A percentile compares a stretch with the other conserved stretches of the same genome.
These are phyloP conservation scores for Digitaria exilis DNA, from an alignment of 202 grass and related monocot species.

Conservation along the genomic window DNA sequence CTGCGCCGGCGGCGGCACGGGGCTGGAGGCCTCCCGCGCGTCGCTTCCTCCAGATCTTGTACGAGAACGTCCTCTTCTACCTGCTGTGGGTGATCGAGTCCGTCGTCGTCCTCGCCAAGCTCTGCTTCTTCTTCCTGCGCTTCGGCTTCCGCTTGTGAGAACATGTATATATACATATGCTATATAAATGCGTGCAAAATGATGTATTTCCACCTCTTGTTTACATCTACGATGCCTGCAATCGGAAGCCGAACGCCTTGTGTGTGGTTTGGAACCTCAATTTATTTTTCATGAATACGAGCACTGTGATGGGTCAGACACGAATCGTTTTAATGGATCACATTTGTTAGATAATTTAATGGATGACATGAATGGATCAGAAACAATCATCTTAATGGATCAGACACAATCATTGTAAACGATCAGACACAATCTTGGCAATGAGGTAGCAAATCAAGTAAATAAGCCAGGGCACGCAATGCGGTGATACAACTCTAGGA, in stretches of 20 bases:
- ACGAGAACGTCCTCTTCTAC: conserved; percentile 43
- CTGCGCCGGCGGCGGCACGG: conserved; percentile 30
- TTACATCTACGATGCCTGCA: too few relatives aligned
- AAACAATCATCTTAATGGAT: neutral
- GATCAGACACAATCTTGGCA: neutral
- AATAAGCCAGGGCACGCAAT: neutral
- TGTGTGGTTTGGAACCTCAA: neutral
- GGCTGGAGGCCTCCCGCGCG: neutral
- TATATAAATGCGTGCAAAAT: too few relatives aligned
- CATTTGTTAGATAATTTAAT: too few relatives aligned
- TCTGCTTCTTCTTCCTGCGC: conserved; percentile 69
- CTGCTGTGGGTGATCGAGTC: conserved; percentile 55
- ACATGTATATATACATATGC: too few relatives aligned
- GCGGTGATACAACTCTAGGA: neutral
- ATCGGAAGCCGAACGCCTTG: neutral
- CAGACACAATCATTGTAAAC: neutral
- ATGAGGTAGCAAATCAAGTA: neutral
- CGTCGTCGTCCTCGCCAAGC: conserved; percentile 46
- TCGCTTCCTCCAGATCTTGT: conserved; percentile 22
- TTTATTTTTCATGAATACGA: neutral
- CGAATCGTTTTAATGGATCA: too few relatives aligned
- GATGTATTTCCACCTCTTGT: neutral
- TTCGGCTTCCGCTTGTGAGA: conserved; percentile 56
- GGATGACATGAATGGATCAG: neutral
- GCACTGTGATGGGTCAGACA: too few relatives aligned